Base-by-base conservation (phyloP, 306 rosid species). In the Psophocarpus tetragonolobus region DNA sequence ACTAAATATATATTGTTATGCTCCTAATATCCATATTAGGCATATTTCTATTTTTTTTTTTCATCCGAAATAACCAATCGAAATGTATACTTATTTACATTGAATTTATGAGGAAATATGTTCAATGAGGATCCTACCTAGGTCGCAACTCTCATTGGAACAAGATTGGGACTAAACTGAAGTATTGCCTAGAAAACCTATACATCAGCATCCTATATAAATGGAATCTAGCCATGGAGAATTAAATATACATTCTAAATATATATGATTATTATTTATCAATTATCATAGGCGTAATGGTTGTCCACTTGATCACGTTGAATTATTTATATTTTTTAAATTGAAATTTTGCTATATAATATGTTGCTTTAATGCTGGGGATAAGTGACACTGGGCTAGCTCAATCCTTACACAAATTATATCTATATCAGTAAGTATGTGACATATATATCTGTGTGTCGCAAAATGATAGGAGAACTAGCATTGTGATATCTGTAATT, bases 291-390 rank as follows among this genome's bases (percentile, higher is more conserved):
- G 38, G 32, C 5, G 10, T n/a, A n/a, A n/a, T n/a, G n/a, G n/a
- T 23, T 64, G 54, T 51, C 38, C 23, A 51, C 42, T 33, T n/a
- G n/a, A n/a, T n/a, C 24, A 21, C 45, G 12, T 54, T 62, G 17
- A 17, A 17, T 41, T 77, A 39, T 27, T 2, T 66, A 73, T 64
- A 36, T 66, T 51, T 63, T 51, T 17, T 11, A 38, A 51, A 53
- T 64, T 62, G 48, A 14, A 42, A 73, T 65, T 63, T 35, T 36
- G 60, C 20, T 45, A 64, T 39, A 73, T 50, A 44, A 24, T 66
- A 35, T 71, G 17, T 63, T 71, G 74, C 79, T 68, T 82, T 38
- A 70, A 68, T 68, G 64, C 41, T 35, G 76, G 67, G 61, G 44
- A 13, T 56, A 56, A 36, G 41, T 39, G 41, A 36, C 44, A 39